phyloP scores from a whole-genome alignment of 2,329 filamentous ascomycete genomes.

The Simplicillium sp. region DNA sequence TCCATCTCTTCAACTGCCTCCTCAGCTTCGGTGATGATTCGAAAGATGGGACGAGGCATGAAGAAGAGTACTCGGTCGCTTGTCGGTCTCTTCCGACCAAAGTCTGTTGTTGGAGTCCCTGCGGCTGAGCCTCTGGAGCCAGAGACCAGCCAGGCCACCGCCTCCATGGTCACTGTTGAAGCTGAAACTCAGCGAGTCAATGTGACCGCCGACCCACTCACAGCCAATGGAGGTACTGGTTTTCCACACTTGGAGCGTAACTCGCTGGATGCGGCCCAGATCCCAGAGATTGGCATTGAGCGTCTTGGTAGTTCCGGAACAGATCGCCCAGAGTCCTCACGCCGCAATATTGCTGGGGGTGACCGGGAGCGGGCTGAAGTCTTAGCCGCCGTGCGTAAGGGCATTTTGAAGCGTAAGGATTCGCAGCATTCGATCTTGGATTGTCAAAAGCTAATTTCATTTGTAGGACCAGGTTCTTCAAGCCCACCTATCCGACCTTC shows the following conservation, averaged over 20 bases:
- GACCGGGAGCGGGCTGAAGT: conserved; percentile 88
- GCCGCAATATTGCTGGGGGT: conserved; percentile 85
- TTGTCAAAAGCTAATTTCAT: conserved; percentile 9
- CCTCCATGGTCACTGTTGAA: conserved; percentile 80
- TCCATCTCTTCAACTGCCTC: conserved; percentile 86
- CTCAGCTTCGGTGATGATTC: conserved; percentile 85
- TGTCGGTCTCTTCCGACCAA: conserved; percentile 89
- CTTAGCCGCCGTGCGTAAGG: conserved; percentile 85
- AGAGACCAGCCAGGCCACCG: conserved; percentile 67
- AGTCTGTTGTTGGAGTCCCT: conserved; percentile 75
- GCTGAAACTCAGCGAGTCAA: conserved; percentile 33
- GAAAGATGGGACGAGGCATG: conserved; percentile 98
- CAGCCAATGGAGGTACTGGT: conserved; percentile 61
- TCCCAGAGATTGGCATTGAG: conserved; percentile 35
- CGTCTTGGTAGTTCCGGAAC: conserved; percentile 47
- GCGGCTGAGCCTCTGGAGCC: conserved; percentile 57
- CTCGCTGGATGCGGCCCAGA: conserved; percentile 58
- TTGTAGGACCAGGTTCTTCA: conserved; percentile 47
- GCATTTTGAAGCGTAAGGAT: conserved; percentile 77
- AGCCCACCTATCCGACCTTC: conserved; percentile 54
- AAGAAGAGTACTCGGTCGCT: conserved; percentile 88
- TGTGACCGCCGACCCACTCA: conserved; percentile 50
- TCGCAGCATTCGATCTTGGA: not conserved
- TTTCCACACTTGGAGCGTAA: conserved; percentile 81
- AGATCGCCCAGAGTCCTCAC: conserved; percentile 47